Base-by-base conservation (phyloP, 2,329 filamentous ascomycete genomes). In the Tolypocladium album region DNA sequence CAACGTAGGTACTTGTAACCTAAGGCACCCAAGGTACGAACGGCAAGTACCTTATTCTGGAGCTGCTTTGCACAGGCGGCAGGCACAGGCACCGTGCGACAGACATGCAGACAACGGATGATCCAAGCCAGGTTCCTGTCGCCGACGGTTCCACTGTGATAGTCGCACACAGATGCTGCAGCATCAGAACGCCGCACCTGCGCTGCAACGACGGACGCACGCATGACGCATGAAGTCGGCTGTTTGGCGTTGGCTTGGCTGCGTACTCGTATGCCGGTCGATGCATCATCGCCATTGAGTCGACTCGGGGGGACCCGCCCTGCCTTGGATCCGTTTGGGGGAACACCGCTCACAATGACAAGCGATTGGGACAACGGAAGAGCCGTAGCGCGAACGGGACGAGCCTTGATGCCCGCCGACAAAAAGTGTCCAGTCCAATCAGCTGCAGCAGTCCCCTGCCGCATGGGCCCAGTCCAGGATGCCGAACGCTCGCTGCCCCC, bases 311-410 rank as follows among this genome's bases (percentile, higher is more conserved):
- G 42, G 43, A 31, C 27, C 50, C 50, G 50, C 50, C 27, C 17
- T 36, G 50, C 27, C 4, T n/a, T 27, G 17, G 50, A n/a, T 6
- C 2, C 17, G 31, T 36, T 36, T 53, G 31, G 50, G 50, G 50
- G 31, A 9, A 31, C 12, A 53, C 50, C 58, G 58, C 31, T 40
- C 40, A 40, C 22, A 39, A 27, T 58, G 38, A 40, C 31, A 47
- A 39, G 57, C 58, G 55, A 53, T 31, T 53, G 47, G 27, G 34
- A 52, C 61, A 59, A 5, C 56, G 59, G 57, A 61, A 56, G 59
- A 47, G 59, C 60, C 64, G 65, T 65, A 67, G 69, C 64, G 67
- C 68, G 64, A 67, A 69, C 70, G 70, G 70, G 70, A 72, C 64
- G 69, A 71, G 68, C 70, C 70, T 72, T 71, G 66, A 68, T 66